Conservation (phyloP, 2,329 filamentous ascomycete genomes). For the Chalaropsis ovoidea region DNA sequence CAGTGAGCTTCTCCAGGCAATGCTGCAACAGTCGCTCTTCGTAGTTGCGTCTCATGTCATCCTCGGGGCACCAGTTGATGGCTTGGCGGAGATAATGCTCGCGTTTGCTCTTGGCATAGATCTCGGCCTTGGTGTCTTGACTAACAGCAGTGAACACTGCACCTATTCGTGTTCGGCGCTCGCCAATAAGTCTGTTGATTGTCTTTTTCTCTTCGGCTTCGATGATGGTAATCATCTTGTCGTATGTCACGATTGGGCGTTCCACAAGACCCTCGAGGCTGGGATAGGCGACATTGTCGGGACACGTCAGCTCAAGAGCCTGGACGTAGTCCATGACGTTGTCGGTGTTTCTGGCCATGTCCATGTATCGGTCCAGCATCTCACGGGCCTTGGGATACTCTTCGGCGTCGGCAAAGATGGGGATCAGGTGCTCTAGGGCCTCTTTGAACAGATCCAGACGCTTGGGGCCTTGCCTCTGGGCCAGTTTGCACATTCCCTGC, state of each 20-base stretch:
- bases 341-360: constrained; percentile 62
- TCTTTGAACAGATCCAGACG: constrained; percentile 20
- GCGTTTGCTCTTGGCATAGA: constrained; percentile 65
- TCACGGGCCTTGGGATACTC: constrained; percentile 54
- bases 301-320: constrained; percentile 66
- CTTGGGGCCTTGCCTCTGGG: constrained; percentile 55
- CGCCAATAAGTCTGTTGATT: constrained; percentile 82
- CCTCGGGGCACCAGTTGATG: constrained; percentile 83
- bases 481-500: constrained; percentile 72
- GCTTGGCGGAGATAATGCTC: constrained; percentile 70
- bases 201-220: constrained; percentile 80
- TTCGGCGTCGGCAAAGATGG: constrained; percentile 59
- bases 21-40: constrained; percentile 83
- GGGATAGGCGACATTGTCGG: constrained; percentile 68
- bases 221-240: constrained; percentile 68
- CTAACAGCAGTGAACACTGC: constrained; percentile 77
- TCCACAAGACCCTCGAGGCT: constrained; percentile 76
- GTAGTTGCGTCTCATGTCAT: constrained; percentile 69
- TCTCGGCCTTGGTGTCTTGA: constrained; percentile 74
- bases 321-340: constrained; percentile 63
- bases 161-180: constrained; percentile 77
- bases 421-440: constrained; percentile 56
- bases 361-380: constrained; percentile 68
- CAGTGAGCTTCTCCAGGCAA: constrained; percentile 65
- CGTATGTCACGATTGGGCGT: constrained; percentile 69